Percentiles rank a stretch among this genome's conserved stretches.
Evolutionary conservation across 257 asterid species (phyloP).

Genomic region (Lithospermum erythrorhizon): DNA sequence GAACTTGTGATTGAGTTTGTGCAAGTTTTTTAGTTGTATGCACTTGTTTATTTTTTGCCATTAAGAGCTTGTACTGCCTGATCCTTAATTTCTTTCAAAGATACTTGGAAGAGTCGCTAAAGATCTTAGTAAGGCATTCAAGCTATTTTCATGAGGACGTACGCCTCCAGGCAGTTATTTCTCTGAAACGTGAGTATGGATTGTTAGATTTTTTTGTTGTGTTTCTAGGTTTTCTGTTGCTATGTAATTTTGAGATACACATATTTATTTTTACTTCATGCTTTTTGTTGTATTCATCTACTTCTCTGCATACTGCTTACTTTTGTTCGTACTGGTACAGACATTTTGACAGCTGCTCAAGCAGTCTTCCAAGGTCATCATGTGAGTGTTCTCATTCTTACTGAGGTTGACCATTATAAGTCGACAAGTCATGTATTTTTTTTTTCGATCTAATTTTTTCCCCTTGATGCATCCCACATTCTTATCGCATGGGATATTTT

Average conservation of each 20-base stretch:
- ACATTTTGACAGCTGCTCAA: constrained; percentile 61
- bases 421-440: no score
- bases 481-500: no score
- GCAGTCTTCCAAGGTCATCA: constrained; percentile 62
- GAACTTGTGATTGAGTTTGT: neutral
- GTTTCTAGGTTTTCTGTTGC: constrained; percentile 4
- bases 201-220: constrained; percentile 3
- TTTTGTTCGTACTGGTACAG: constrained; percentile 28
- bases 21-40: neutral
- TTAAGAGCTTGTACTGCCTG: constrained; percentile 5
- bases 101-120: constrained; percentile 84
- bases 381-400: constrained; percentile 42
- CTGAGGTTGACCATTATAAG: neutral
- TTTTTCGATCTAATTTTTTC: neutral
- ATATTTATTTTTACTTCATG: neutral
- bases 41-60: neutral
- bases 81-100: constrained; percentile 48
- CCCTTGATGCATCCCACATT: neutral
- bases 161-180: constrained; percentile 86
- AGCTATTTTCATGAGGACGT: constrained; percentile 95
- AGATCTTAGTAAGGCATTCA: constrained; percentile 72
- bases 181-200: constrained; percentile 68
- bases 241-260: neutral
- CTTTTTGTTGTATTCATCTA: neutral
- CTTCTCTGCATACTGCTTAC: neutral